phyloP scores from a whole-genome alignment of 192 early-diverging fungal species.

The Borealophlyctis nickersoniae region DNA sequence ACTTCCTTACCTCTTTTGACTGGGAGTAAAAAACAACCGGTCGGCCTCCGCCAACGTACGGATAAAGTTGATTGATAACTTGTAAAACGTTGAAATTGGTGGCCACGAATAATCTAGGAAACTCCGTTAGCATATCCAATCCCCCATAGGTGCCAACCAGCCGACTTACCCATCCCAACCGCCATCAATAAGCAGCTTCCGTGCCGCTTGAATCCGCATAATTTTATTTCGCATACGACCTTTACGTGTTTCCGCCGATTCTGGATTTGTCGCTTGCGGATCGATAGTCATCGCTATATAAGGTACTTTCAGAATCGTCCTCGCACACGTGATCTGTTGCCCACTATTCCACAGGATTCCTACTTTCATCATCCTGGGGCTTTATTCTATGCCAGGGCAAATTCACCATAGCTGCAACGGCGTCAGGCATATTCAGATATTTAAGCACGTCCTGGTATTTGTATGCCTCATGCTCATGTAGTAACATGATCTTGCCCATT shows the following conservation, averaged over 20 bases:
- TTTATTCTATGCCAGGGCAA: slow-evolving; percentile 72
- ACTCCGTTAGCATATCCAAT: slow-evolving; percentile 51
- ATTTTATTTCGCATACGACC: neutral
- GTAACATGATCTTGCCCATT: slow-evolving; percentile 60
- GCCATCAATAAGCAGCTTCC: slow-evolving; percentile 1
- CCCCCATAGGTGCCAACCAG: neutral
- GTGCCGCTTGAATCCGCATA: neutral
- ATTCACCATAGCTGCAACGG: slow-evolving; percentile 50
- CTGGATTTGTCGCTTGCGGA: neutral
- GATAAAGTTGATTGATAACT: slow-evolving; percentile 67
- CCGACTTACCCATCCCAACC: slow-evolving; percentile 25
- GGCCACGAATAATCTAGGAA: slow-evolving; percentile 69
- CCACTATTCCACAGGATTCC: slow-evolving; percentile 3
- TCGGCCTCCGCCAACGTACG: slow-evolving; percentile 76
- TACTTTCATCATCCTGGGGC: slow-evolving; percentile 56
- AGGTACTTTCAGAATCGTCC: neutral
- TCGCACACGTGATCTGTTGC: slow-evolving; percentile 4
- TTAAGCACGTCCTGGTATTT: slow-evolving; percentile 68
- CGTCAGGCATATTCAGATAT: slow-evolving; percentile 71
- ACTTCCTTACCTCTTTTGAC: slow-evolving; percentile 43
- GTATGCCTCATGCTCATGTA: slow-evolving; percentile 71
- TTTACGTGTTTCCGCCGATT: neutral
- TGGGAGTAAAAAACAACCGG: slow-evolving; percentile 77
- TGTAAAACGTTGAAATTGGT: slow-evolving; percentile 72
- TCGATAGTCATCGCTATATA: neutral